Base-by-base conservation (phyloP, 2,329 filamentous ascomycete species). In the Colletotrichum spinosum region DNA sequence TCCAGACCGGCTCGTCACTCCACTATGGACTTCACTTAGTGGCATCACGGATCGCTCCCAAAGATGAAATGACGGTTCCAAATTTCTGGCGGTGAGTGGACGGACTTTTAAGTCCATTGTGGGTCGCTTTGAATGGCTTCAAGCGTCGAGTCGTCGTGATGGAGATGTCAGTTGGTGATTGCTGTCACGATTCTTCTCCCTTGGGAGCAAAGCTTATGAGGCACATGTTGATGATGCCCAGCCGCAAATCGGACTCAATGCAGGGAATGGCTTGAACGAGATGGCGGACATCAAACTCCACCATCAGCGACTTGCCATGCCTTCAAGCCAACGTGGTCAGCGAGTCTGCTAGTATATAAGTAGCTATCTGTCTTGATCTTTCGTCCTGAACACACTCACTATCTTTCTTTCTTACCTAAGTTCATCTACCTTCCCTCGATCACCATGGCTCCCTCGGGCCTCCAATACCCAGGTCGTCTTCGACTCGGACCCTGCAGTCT, bases 71-170 rank as follows among this genome's bases (percentile, higher is more conserved):
- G 6, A 13, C 42, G 58, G 42, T 8, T 45, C 42, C 3, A 6
- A 8, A 42, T 6, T 2, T 6, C 10, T 35, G 3, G 8, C 12
- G 34, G 6, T 55, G 17, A 50, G 35, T 55, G 55, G 60, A 37
- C 10, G 54, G 60, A 58, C n/a, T 53, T 53, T 17, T 17, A 63
- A 58, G 54, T 58, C 60, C 48, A 46, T 63, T 25, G 25, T 25
- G 25, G 25, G 25, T 25, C 25, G 25, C 25, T 1, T 25, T 4
- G 25, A 33, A 13, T 41, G 53, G 60, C n/a, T 12, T 35, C n/a
- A 6, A 10, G 39, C 10, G 8, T 10, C 17, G 35, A 45, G 45
- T 13, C 17, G 46, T 7, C 50, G 42, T 13, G 8, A 10, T 42
- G 3, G 52, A 45, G 7, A 39, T 17, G 39, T n/a, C 10, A 33